Base-by-base conservation (phyloP, 176 grass and related monocot species). In the Avena sativa region DNA sequence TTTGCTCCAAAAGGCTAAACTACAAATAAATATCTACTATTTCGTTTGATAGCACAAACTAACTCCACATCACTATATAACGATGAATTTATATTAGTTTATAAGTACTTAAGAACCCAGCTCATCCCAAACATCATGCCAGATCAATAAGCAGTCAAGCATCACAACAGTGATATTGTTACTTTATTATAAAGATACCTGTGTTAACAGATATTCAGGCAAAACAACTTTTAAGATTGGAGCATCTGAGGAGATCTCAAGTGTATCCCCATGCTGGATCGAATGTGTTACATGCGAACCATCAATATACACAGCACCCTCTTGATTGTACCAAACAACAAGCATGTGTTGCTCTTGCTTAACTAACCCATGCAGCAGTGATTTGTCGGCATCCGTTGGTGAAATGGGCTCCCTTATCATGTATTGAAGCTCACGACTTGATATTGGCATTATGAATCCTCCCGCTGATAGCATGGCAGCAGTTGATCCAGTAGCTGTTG, bases 331-430 rank as follows among this genome's bases (percentile, higher is more conserved):
- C 96, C 96, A 98, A 67, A 79, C 89, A 48, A 94, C 38, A 82
- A 80, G 66, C 69, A 96, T 88, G 13, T 73, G 64, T 76, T 92
- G 77, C 6, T 65, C 85, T 71, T 87, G 84, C 84, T 92, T 94
- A 73, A 98, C 60, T 75, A 95, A 91, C 28, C 90, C 90, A 75
- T 92, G 96, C 76, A 98, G 82, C 74, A 92, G 79, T 67, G 86
- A 84, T 62, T 65, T 82, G 58, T 94, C 92, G 1, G 77, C 80
- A 63, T 85, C 81, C 11, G 56, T 85, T 52, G 90, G 88, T 4
- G 72, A 86, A 73, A 98, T 95, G 21, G 93, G 96, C 75, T 98
- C 96, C 84, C 96, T 92, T 85, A 94, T 93, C 90, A 98, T 98
- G 80, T 94, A 98, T 50, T 98, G 96, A 89, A 96, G 96, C 55